Conservation (phyloP, 2,329 filamentous ascomycete genomes). For the Neurospora sp. region DNA sequence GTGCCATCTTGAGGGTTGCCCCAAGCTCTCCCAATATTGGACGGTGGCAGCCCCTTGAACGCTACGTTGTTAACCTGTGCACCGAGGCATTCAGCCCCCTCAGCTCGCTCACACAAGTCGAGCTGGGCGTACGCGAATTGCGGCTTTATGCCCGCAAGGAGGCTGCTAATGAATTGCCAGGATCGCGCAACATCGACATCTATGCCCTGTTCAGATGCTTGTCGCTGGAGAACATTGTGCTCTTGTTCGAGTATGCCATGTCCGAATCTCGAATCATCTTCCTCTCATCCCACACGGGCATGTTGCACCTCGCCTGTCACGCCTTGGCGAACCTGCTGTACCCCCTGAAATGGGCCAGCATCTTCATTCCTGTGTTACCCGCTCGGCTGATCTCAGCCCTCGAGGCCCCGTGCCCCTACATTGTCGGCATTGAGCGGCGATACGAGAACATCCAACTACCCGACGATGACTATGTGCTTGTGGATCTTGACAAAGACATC, state of each 20-base stretch:
- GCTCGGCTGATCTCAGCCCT: conserved; percentile 80
- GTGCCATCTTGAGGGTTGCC: conserved; percentile 71
- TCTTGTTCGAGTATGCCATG: conserved; percentile 86
- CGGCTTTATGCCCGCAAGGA: conserved; percentile 89
- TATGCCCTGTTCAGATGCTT: conserved; percentile 87
- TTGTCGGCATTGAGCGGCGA: conserved; percentile 87
- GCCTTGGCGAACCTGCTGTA: conserved; percentile 82
- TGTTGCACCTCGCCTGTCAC: conserved; percentile 88
- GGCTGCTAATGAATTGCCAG: conserved; percentile 84
- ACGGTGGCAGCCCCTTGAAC: conserved; percentile 90
- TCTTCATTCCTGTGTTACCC: conserved; percentile 87
- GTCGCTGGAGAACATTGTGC: conserved; percentile 84
- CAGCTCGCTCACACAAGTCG: conserved; percentile 90
- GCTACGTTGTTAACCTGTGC: conserved; percentile 94
- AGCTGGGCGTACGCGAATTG: conserved; percentile 80
- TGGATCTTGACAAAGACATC: conserved; percentile 84
- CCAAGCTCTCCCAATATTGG: conserved; percentile 83
- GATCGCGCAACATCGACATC: conserved; percentile 81
- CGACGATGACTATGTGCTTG: conserved; percentile 89
- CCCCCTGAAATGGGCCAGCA: conserved; percentile 84
- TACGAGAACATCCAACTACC: conserved; percentile 82
- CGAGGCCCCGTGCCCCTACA: conserved; percentile 92
- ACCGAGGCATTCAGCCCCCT: conserved; percentile 89
- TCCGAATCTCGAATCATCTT: conserved; percentile 93
- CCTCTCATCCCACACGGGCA: conserved; percentile 87